Percentiles rank a stretch among this genome's conserved stretches.
phyloP scores from a whole-genome alignment of 306 rosid species.

The Sicyos edulis region DNA sequence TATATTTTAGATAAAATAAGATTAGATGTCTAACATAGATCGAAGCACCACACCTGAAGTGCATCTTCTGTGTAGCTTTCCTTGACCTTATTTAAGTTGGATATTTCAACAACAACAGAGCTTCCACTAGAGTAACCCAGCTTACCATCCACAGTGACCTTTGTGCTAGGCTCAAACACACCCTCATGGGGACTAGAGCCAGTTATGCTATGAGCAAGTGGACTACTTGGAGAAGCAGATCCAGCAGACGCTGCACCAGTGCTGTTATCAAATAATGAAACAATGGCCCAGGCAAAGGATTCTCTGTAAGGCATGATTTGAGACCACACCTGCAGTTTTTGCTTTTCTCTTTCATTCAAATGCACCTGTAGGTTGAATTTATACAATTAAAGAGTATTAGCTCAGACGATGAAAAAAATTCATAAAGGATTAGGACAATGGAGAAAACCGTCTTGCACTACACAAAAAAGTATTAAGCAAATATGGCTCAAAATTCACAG shows the following conservation, averaged over 20 bases:
- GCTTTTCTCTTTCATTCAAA: constrained; percentile 92
- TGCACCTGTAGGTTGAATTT: constrained; percentile 56
- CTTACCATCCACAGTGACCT: constrained; percentile 81
- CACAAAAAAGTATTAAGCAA: background rate
- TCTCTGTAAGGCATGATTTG: constrained; percentile 98
- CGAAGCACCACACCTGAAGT: constrained; percentile 58
- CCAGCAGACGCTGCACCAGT: constrained; percentile 90
- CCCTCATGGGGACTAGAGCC: constrained; percentile 92
- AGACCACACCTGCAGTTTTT: constrained; percentile 99
- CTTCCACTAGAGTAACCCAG: constrained; percentile 76
- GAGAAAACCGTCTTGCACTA: background rate
- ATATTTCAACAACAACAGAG: constrained; percentile 84
- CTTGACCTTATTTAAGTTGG: constrained; percentile 81
- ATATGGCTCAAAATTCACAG: background rate
- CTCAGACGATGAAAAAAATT: constrained; percentile 8
- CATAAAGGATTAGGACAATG: background rate
- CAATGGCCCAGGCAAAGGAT: constrained; percentile 94
- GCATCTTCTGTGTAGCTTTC: constrained; percentile 96
- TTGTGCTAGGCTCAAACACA: constrained; percentile 83
- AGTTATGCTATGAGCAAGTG: constrained; percentile 89
- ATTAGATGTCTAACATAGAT: constrained; percentile 11
- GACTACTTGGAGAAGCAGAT: constrained; percentile 99
- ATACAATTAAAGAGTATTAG: background rate
- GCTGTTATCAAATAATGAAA: constrained; percentile 92
- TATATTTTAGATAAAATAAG: background rate